Conservation (phyloP, 257 asterid species). For the Henckelia pumila region DNA sequence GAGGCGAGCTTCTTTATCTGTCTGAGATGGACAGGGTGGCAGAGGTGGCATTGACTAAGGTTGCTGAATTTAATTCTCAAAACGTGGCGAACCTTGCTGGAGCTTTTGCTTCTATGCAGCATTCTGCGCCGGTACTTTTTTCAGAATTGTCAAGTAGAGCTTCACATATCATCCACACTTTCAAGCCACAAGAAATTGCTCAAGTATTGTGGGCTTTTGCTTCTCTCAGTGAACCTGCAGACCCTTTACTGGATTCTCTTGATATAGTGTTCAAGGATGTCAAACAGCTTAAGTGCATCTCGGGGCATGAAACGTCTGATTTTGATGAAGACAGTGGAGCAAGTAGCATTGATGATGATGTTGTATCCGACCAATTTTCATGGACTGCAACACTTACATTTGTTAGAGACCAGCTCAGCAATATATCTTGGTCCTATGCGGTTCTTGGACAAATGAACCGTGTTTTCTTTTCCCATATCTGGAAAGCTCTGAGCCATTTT, state of each 20-base stretch:
- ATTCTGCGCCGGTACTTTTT: constrained; percentile 83
- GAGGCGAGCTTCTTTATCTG: constrained; percentile 87
- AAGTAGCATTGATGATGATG: constrained; percentile 17
- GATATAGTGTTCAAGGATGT: constrained; percentile 44
- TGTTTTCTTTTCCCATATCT: constrained; percentile 53
- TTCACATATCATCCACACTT: constrained; percentile 50
- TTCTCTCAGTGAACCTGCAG: constrained; percentile 72
- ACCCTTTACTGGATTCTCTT: constrained; percentile 61
- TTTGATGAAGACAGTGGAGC: constrained; percentile 32
- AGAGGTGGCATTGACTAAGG: constrained; percentile 75
- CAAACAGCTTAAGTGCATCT: constrained; percentile 43
- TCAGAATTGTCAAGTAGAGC: constrained; percentile 60
- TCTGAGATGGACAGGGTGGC: constrained; percentile 97
- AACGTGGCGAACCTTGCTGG: constrained; percentile 93
- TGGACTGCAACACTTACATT: constrained; percentile 37
- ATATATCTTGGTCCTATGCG: constrained; percentile 85
- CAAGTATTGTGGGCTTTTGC: constrained; percentile 97
- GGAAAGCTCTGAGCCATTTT: constrained; percentile 57
- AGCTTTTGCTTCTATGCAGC: constrained; percentile 95
- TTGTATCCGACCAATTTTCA: constrained; percentile 9
- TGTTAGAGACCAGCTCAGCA: constrained; percentile 71
- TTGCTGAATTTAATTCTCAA: constrained; percentile 75
- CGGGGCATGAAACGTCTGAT: constrained; percentile 29
- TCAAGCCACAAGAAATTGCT: constrained; percentile 86
- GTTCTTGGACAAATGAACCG: constrained; percentile 68